phyloP scores from a whole-genome alignment of 2,329 filamentous ascomycete species.

The Botrytis pseudocinerea region DNA sequence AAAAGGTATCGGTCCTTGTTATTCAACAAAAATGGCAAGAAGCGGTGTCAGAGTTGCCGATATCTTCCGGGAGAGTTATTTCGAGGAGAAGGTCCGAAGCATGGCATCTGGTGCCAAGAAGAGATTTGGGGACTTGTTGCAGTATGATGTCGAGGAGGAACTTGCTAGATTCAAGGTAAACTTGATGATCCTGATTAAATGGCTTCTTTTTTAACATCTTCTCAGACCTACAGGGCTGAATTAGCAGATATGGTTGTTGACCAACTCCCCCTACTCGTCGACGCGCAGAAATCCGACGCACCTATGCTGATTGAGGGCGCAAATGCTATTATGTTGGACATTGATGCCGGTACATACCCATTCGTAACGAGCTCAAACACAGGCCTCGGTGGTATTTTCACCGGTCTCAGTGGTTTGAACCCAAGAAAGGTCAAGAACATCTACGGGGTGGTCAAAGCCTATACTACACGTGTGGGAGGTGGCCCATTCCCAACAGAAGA shows the following conservation, averaged over 20 bases:
- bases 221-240: slow-evolving; percentile 51
- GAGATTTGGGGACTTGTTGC: slow-evolving; percentile 65
- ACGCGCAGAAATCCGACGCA: slow-evolving; percentile 57
- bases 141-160: slow-evolving; percentile 70
- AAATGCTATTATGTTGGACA: slow-evolving; percentile 67
- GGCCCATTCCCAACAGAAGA: slow-evolving; percentile 70
- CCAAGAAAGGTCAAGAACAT: slow-evolving; percentile 61
- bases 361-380: slow-evolving; percentile 34
- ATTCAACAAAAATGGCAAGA: slow-evolving; percentile 61
- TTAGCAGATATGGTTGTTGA: slow-evolving; percentile 66
- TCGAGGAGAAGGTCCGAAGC: slow-evolving; percentile 64
- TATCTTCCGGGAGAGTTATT: slow-evolving; percentile 64
- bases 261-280: slow-evolving; percentile 59
- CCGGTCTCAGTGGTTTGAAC: slow-evolving; percentile 59
- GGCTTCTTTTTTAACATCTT: slow-evolving; percentile 1
- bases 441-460: slow-evolving; percentile 62
- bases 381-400: slow-evolving; percentile 59
- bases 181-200: slow-evolving; percentile 29
- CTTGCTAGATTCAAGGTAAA: slow-evolving; percentile 56
- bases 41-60: slow-evolving; percentile 67
- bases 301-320: slow-evolving; percentile 70
- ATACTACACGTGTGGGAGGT: slow-evolving; percentile 52
- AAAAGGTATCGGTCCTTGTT: slow-evolving; percentile 55
- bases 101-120: slow-evolving; percentile 65
- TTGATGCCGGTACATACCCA: slow-evolving; percentile 57